phyloP scores from a whole-genome alignment of 768 basidiomycete species.

The Phlebiopsis flavidoalba region DNA sequence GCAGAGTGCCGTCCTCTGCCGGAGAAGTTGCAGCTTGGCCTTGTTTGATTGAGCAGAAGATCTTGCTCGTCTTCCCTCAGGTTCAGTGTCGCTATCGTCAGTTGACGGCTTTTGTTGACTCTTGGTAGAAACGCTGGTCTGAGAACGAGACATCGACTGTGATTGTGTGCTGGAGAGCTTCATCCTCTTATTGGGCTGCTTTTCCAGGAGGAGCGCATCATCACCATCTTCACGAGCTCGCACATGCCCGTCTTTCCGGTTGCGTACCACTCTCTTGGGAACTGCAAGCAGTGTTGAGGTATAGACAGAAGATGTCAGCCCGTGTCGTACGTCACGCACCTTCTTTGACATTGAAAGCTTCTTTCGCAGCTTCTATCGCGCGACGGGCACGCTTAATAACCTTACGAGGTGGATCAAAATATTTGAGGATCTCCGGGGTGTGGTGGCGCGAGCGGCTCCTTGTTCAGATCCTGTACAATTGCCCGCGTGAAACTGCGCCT shows the following conservation, averaged over 20 bases:
- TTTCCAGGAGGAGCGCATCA: slow-evolving; percentile 59
- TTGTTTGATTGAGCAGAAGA: slow-evolving; percentile 17
- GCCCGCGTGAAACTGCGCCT: slow-evolving; percentile 91
- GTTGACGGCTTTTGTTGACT: slow-evolving; percentile 16
- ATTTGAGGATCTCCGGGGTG: slow-evolving; percentile 83
- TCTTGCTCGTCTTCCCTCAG: slow-evolving; percentile 37
- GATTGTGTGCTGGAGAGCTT: slow-evolving; percentile 17
- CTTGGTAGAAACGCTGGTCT: slow-evolving; percentile 20
- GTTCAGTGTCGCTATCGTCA: slow-evolving; percentile 42
- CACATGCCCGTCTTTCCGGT: slow-evolving; percentile 58
- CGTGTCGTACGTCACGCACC: slow-evolving; percentile 35
- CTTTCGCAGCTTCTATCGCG: slow-evolving; percentile 57
- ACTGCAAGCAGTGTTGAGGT: slow-evolving; percentile 32
- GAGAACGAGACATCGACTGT: slow-evolving; percentile 14
- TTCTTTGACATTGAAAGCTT: slow-evolving; percentile 71
- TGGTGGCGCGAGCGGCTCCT: slow-evolving; percentile 76
- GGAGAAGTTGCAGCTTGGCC: not conserved
- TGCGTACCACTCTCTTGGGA: slow-evolving; percentile 52
- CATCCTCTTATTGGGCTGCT: slow-evolving; percentile 17
- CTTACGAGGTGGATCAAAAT: slow-evolving; percentile 70
- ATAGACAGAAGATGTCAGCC: not conserved
- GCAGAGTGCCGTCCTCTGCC: slow-evolving; percentile 12
- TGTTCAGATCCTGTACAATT: slow-evolving; percentile 65
- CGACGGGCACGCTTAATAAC: slow-evolving; percentile 57
- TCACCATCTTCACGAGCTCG: slow-evolving; percentile 57